Evolutionary conservation across 140 eudicot species (phyloP).

Genomic region (Bidens hawaiensis): DNA sequence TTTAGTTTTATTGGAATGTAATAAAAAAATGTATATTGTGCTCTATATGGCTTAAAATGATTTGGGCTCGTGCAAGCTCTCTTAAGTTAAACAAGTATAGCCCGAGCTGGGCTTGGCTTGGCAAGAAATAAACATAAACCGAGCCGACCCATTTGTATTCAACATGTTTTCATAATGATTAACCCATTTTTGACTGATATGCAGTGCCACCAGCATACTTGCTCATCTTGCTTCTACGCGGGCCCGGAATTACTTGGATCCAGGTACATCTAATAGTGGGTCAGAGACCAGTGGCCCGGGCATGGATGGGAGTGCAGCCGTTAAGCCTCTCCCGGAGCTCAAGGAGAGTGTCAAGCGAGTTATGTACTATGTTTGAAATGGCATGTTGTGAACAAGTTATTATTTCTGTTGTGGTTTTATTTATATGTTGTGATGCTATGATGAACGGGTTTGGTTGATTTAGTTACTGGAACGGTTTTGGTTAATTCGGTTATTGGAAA

Average conservation of each 20-base stretch:
- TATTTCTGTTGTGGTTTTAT: not conserved
- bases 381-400: not conserved
- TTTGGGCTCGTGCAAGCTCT: no score
- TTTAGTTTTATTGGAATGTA: no score
- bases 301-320: slow-evolving; percentile 40
- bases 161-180: not conserved
- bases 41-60: no score
- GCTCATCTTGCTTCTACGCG: slow-evolving; percentile 85
- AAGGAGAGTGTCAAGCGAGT: slow-evolving; percentile 72
- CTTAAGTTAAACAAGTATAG: no score
- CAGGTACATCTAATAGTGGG: slow-evolving; percentile 30
- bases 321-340: slow-evolving; percentile 63
- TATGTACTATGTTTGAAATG: slow-evolving; percentile 56
- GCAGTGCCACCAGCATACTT: slow-evolving; percentile 91
- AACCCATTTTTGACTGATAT: not conserved
- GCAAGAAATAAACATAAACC: no score
- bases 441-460: not conserved
- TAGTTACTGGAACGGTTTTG: no score
- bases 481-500: not conserved
- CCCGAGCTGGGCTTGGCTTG: no score
- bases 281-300: slow-evolving; percentile 6
- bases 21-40: no score
- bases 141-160: no score
- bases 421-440: not conserved
- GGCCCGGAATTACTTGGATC: slow-evolving; percentile 83